Conservation (phyloP, 139 green algal species). For the Micractinium conductrix region DNA sequence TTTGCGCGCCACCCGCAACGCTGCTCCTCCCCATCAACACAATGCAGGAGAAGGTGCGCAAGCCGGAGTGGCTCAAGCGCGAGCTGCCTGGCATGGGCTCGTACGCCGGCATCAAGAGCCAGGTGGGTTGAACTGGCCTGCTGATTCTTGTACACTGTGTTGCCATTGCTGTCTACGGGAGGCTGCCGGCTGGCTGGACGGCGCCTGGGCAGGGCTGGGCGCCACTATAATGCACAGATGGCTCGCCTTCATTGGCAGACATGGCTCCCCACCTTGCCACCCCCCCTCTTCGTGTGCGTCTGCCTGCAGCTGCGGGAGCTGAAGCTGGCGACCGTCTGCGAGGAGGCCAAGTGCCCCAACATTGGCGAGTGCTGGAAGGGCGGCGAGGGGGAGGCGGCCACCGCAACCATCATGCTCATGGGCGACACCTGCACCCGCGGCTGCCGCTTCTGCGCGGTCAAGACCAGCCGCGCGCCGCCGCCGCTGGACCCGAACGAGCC, state of each 20-base stretch:
- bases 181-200: too few species aligned
- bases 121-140: too few species aligned
- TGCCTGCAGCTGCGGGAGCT: slow-evolving; percentile 96
- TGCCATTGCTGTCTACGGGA: too few species aligned
- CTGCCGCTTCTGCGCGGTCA: slow-evolving; percentile 96
- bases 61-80: slow-evolving; percentile 99
- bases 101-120: slow-evolving; percentile 82
- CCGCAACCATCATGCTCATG: slow-evolving; percentile 99
- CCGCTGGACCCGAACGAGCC: slow-evolving; percentile 94
- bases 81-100: slow-evolving; percentile 90
- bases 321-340: slow-evolving; percentile 96
- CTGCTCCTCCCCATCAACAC: not conserved
- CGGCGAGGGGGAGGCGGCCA: slow-evolving; percentile 91
- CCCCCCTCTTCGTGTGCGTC: too few species aligned
- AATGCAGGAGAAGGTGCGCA: slow-evolving; percentile 80
- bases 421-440: slow-evolving; percentile 91
- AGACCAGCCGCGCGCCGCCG: slow-evolving; percentile 85
- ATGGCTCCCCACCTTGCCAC: too few species aligned
- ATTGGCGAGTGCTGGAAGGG: slow-evolving; percentile 96
- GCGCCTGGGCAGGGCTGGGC: too few species aligned
- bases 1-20: not conserved
- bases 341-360: slow-evolving; percentile 97
- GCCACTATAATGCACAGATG: too few species aligned
- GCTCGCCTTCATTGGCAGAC: too few species aligned
- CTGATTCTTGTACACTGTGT: too few species aligned